These are phyloP conservation scores for Phytopythium oedochilum DNA, from an alignment of 352 stramenopile species.

Conservation along the genomic window DNA sequence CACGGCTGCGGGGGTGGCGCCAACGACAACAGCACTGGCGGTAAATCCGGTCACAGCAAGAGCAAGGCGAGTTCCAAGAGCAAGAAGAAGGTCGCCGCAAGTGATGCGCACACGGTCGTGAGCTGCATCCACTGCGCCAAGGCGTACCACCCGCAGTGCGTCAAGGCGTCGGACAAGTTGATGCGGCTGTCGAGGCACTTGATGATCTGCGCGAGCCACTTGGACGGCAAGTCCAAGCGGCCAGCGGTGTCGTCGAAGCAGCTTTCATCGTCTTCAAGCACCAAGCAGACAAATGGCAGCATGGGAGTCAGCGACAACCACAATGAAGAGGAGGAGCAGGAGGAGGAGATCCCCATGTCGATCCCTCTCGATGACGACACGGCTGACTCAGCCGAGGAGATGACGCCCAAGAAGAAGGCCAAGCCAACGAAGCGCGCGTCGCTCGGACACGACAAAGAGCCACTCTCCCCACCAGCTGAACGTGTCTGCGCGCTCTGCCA, in stretches of 20 bases:
- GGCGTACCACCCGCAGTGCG: slow-evolving; percentile 78
- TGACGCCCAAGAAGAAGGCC: slow-evolving; percentile 3
- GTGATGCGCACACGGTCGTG: slow-evolving; percentile 37
- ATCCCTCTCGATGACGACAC: slow-evolving; percentile 27
- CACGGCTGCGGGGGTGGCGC: slow-evolving; percentile 45
- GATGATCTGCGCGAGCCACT: slow-evolving; percentile 88
- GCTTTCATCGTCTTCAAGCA: slow-evolving; percentile 1
- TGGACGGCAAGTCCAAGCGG: slow-evolving; percentile 36
- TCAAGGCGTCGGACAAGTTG: slow-evolving; percentile 66
- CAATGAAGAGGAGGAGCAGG: background rate
- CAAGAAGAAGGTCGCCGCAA: slow-evolving; percentile 41
- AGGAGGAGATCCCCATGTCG: slow-evolving; percentile 16
- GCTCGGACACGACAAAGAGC: background rate
- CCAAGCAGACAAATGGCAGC: background rate
- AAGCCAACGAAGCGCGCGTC: slow-evolving; percentile 25
- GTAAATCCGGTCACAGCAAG: slow-evolving; percentile 7
- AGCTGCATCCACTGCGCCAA: slow-evolving; percentile 87
- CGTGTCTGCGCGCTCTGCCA: slow-evolving; percentile 66
- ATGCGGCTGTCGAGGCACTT: slow-evolving; percentile 81
- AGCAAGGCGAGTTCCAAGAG: slow-evolving; percentile 7
- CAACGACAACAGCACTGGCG: slow-evolving; percentile 18
- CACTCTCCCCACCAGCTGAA: background rate
- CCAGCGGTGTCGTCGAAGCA: background rate
- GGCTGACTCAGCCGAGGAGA: slow-evolving; percentile 4
- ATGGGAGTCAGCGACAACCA: background rate